Evolutionary conservation across 352 stramenopile species (phyloP), one percentile per base, ranked within the genome.

Genomic region (Aphanomyces astaci): DNA sequence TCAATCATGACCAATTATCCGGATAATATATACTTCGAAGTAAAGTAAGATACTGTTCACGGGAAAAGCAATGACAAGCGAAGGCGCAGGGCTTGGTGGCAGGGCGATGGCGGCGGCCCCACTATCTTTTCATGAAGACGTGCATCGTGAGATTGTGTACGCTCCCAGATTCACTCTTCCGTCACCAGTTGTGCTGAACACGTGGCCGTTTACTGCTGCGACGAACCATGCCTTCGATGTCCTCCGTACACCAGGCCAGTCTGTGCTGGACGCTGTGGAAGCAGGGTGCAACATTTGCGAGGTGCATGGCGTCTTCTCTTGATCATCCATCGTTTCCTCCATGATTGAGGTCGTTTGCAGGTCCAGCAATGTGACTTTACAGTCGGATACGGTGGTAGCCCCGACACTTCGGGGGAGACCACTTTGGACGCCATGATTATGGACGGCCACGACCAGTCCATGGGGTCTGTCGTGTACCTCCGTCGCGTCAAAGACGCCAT

Each of bases 391-490:
- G 90, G 90, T 19, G 88, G 87, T 7, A 94, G 88, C 53, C 89
- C 90, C 0, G 89, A 97, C 65, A 82, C 80, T 1, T 79, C 65
- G n/a, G 90, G 88, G 3, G 86, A 96, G 67, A 95, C 89, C 11
- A 96, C 88, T 24, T 78, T 97, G 13, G 90, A 97, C 62, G 88
- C 90, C 4, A 96, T 97, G 88, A 92, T 97, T 63, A 73, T 97
- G 71, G 88, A 96, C 55, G 90, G 88, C 4, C 75, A 75, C 19
- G 91, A 77, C 15, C 90, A 94, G 78, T 76, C 78, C 64, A 93
- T 96, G 78, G 89, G 90, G 13, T 87, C 87, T 0, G 89, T 97
- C 3, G 90, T 78, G 11, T 83, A 84, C 64, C 71, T 97, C 31
- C 76, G 84, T 56, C 78, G 84, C 46, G 75, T 96, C 51, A 96